Evolutionary conservation across 1,139 yeast genomes (phyloP).

Genomic region (Debaryomycetaceae sp.): DNA sequence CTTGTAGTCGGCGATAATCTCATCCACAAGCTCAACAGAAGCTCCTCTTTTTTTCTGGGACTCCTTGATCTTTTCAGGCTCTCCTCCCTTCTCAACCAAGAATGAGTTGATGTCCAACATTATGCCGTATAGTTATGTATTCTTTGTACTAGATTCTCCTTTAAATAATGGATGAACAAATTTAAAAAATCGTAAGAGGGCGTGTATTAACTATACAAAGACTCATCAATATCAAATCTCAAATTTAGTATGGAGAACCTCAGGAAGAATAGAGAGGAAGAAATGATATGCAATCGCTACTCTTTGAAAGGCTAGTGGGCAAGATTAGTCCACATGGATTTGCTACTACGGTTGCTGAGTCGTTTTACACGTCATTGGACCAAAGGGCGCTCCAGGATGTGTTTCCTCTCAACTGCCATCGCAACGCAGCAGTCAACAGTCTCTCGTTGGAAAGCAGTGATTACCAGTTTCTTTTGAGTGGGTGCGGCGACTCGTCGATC

Average conservation of each 20-base stretch:
- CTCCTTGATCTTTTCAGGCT: constrained; percentile 80
- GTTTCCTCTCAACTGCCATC: constrained; percentile 40
- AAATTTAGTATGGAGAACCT: too few species aligned
- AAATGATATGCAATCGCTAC: constrained; percentile 34
- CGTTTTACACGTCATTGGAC: constrained; percentile 30
- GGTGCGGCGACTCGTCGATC: constrained; percentile 74
- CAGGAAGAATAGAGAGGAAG: not conserved
- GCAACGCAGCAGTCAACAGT: constrained; percentile 56
- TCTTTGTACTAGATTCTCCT: not conserved
- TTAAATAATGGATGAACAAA: not conserved
- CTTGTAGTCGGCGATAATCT: constrained; percentile 85
- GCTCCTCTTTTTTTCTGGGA: constrained; percentile 96
- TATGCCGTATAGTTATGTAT: not conserved
- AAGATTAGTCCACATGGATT: constrained; percentile 31
- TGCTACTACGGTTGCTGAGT: constrained; percentile 37
- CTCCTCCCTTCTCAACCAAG: constrained; percentile 94
- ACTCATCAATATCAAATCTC: too few species aligned
- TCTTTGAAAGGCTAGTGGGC: constrained; percentile 32
- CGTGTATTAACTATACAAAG: not conserved
- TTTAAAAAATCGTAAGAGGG: not conserved
- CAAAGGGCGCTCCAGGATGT: constrained; percentile 22
- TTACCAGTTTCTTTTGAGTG: constrained; percentile 56
- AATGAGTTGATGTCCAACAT: constrained; percentile 94
- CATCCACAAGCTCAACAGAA: constrained; percentile 91
- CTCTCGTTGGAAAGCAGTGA: constrained; percentile 58